A percentile compares a stretch with the other conserved stretches of the same genome.
Conservation (phyloP, 306 rosid genomes). For the Cicer judaicum region DNA sequence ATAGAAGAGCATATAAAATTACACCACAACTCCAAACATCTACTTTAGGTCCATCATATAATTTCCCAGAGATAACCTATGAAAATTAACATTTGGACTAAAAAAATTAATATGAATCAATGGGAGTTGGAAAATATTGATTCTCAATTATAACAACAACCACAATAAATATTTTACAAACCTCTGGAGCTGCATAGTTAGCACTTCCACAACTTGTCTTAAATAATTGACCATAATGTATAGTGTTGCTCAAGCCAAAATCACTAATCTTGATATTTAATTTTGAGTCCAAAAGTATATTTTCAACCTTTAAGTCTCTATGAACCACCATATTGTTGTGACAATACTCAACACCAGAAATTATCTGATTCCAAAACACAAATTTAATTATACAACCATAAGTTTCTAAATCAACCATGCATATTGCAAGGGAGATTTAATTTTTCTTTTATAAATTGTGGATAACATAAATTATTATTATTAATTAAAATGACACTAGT, state of each 20-base stretch:
- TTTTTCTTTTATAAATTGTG: too few species aligned
- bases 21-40: conserved; percentile 76
- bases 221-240: conserved; percentile 89
- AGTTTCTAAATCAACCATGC: conserved; percentile 17
- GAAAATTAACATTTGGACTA: conserved; percentile 24
- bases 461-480: too few species aligned
- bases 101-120: conserved; percentile 9
- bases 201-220: conserved; percentile 98
- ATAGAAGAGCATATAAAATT: conserved; percentile 87
- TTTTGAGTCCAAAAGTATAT: conserved; percentile 85
- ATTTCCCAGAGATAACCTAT: conserved; percentile 56
- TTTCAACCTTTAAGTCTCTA: conserved; percentile 89
- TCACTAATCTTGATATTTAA: conserved; percentile 83
- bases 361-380: conserved; percentile 63
- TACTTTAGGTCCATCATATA: conserved; percentile 57
- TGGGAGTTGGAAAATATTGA: neutral
- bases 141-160: neutral
- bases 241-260: conserved; percentile 89
- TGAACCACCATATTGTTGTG: conserved; percentile 96
- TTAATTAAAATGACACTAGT: too few species aligned
- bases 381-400: conserved; percentile 20
- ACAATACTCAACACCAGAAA: conserved; percentile 93
- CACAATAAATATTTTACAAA: conserved; percentile 25
- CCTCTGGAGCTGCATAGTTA: conserved; percentile 98
- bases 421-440: too few species aligned